Conservation (phyloP, 2,329 filamentous ascomycete species). For the Trichophyton verrucosum region DNA sequence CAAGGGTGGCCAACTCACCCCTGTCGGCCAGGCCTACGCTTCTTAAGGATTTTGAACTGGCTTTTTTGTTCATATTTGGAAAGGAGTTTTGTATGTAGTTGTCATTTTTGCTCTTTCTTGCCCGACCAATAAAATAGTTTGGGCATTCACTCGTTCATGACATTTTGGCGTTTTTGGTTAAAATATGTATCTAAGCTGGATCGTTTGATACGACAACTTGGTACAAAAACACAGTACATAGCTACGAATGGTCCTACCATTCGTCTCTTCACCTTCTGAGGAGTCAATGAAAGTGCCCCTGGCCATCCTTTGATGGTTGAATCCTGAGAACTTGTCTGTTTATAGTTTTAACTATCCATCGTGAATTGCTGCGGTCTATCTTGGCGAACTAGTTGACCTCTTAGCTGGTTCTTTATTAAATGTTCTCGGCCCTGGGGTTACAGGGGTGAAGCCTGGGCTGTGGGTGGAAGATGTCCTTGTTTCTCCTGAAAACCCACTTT, state of each 20-base stretch:
- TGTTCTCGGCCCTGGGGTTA: too few relatives aligned
- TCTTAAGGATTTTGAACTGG: conserved; percentile 1
- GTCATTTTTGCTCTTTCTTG: not conserved
- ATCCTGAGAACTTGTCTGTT: too few relatives aligned
- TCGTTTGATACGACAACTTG: not conserved
- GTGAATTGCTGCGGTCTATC: too few relatives aligned
- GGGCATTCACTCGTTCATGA: not conserved
- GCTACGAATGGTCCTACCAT: not conserved
- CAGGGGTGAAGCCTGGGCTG: too few relatives aligned
- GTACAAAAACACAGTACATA: not conserved
- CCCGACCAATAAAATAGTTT: not conserved
- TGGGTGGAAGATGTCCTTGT: too few relatives aligned
- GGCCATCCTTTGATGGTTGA: not conserved
- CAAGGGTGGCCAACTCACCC: conserved; percentile 7
- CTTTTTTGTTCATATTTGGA: not conserved
- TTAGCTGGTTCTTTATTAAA: too few relatives aligned
- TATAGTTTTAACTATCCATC: too few relatives aligned
- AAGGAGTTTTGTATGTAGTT: not conserved
- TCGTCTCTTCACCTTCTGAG: not conserved
- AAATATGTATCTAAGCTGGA: not conserved
- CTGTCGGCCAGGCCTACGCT: conserved; percentile 22
- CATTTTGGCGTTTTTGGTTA: not conserved
- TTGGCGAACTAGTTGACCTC: too few relatives aligned
- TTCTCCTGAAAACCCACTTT: too few relatives aligned
- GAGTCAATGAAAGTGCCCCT: not conserved